Percentiles rank a stretch among this genome's conserved stretches.
phyloP scores from a whole-genome alignment of 306 rosid species.

The Vigna nakashimae region DNA sequence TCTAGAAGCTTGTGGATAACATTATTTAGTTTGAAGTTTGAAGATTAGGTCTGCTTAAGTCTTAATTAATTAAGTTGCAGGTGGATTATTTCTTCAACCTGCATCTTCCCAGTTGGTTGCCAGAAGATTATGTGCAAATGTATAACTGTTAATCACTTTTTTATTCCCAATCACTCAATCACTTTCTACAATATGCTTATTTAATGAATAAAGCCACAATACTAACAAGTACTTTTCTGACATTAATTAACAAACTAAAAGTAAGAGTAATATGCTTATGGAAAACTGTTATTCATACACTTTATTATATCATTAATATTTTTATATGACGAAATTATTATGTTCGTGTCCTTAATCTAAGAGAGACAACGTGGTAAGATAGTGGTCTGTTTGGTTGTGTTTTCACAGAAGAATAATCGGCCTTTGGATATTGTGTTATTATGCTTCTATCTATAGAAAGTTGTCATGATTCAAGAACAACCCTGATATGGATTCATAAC shows the following conservation, averaged over 20 bases:
- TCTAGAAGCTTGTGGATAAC: constrained; percentile 28
- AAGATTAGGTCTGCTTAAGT: constrained; percentile 24
- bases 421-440: background rate
- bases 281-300: background rate
- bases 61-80: constrained; percentile 39
- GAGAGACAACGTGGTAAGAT: background rate
- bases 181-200: background rate
- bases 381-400: background rate
- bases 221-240: background rate
- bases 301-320: background rate
- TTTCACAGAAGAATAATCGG: background rate
- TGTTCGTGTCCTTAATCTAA: background rate
- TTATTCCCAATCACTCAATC: background rate
- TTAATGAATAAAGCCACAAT: background rate
- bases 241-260: background rate
- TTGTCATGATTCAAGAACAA: background rate
- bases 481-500: background rate
- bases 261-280: background rate
- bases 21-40: background rate
- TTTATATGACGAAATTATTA: too few relatives aligned
- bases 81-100: constrained; percentile 33
- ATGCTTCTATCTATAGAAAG: background rate
- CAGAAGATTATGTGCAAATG: constrained; percentile 30
- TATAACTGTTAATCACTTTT: constrained; percentile 28
- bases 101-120: constrained; percentile 32